phyloP scores from a whole-genome alignment of 805 yeast species.

The Teunomyces lycoperdinae region DNA sequence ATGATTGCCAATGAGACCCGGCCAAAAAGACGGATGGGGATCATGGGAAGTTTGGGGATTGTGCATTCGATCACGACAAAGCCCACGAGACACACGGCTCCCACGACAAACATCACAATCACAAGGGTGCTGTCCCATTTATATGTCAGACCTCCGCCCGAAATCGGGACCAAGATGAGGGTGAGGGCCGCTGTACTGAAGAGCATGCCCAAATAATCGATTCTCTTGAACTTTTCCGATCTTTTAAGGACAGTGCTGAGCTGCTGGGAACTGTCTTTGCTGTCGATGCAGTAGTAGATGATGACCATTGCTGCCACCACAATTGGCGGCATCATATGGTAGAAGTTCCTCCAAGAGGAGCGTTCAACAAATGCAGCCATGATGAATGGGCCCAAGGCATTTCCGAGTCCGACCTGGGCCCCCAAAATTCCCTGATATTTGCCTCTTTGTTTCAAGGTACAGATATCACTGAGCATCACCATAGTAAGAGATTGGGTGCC shows the following conservation, averaged over 20 bases:
- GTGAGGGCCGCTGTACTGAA: slow-evolving; percentile 11
- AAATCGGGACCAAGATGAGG: slow-evolving; percentile 12
- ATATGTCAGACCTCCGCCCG: slow-evolving; percentile 16
- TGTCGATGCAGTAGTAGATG: slow-evolving; percentile 13
- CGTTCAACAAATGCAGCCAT: slow-evolving; percentile 20
- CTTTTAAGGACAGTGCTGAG: slow-evolving; percentile 25
- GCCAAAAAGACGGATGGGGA: slow-evolving; percentile 25
- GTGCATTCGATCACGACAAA: slow-evolving; percentile 28
- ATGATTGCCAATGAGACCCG: slow-evolving; percentile 19
- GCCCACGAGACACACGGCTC: slow-evolving; percentile 18
- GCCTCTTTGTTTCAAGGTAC: slow-evolving; percentile 52
- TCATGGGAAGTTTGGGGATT: slow-evolving; percentile 29
- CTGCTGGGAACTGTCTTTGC: slow-evolving; percentile 11
- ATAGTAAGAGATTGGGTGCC: slow-evolving; percentile 51
- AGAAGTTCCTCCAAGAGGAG: slow-evolving; percentile 20
- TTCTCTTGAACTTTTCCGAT: slow-evolving; percentile 29
- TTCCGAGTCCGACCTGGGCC: slow-evolving; percentile 21
- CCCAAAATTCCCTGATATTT: slow-evolving; percentile 46
- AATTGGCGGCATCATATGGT: slow-evolving; percentile 18
- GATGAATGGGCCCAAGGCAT: slow-evolving; percentile 21
- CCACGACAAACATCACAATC: slow-evolving; percentile 14
- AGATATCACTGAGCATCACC: slow-evolving; percentile 55
- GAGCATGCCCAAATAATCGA: slow-evolving; percentile 14
- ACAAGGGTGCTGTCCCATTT: slow-evolving; percentile 14
- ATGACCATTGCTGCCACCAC: slow-evolving; percentile 13